Percentiles rank a stretch among this genome's conserved stretches.
These are phyloP conservation scores for Sphaerostilbella broomeana DNA, from an alignment of 2,329 filamentous ascomycete species.

Conservation along the genomic window DNA sequence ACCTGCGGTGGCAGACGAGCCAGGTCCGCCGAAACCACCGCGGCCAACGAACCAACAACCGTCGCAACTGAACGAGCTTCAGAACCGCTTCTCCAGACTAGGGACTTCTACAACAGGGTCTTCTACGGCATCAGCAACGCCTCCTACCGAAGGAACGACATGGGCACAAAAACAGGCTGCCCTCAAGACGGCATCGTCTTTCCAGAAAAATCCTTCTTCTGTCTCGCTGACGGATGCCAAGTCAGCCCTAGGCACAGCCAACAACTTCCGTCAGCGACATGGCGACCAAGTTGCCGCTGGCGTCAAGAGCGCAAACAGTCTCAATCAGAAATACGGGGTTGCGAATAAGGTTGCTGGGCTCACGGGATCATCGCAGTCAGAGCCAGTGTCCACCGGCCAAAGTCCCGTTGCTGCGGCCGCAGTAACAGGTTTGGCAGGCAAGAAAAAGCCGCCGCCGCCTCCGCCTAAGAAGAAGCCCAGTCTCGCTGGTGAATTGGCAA, in stretches of 20 bases:
- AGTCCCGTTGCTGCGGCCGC: no score
- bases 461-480: constrained; percentile 48
- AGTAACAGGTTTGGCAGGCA: constrained; percentile 30
- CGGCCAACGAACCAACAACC: constrained; percentile 13
- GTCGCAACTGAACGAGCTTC: constrained; percentile 57
- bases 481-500: constrained; percentile 24
- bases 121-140: constrained; percentile 15
- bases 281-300: constrained; percentile 60
- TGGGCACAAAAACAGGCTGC: constrained; percentile 61
- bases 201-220: constrained; percentile 55
- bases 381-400: no score
- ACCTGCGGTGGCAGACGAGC: constrained; percentile 18
- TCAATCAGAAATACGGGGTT: constrained; percentile 58
- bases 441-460: constrained; percentile 49
- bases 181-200: constrained; percentile 51
- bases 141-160: constrained; percentile 46
- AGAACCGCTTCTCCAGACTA: constrained; percentile 58
- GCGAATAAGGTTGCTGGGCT: constrained; percentile 29
- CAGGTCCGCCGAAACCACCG: constrained; percentile 23
- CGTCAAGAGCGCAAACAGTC: constrained; percentile 46
- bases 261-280: constrained; percentile 64
- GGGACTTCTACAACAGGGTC: constrained; percentile 28
- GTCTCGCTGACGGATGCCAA: constrained; percentile 54
- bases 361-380: constrained; percentile 7
- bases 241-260: constrained; percentile 53